Evolutionary conservation across 441 rosid genomes (phyloP).

Genomic region (Syzygium syzygioides): DNA sequence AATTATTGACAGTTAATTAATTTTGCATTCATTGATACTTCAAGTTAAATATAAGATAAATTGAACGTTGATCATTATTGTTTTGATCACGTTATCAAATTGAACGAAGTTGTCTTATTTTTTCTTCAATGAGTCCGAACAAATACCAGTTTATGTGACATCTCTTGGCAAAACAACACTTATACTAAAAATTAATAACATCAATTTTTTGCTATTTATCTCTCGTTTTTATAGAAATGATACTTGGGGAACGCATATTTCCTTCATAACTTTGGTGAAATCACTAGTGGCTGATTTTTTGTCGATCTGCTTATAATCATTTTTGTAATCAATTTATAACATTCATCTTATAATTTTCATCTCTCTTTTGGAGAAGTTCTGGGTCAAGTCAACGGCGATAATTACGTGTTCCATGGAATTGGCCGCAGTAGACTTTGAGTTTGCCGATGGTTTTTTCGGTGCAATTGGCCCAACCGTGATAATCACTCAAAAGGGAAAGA

Average conservation of each 20-base stretch:
- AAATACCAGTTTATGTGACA: not conserved
- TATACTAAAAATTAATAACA: not conserved
- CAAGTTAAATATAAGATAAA: not conserved
- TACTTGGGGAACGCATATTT: not conserved
- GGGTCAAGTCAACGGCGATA: not conserved
- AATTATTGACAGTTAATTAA: no score
- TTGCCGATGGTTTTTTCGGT: not conserved
- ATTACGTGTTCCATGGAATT: not conserved
- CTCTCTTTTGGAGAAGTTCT: not conserved
- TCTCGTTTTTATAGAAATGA: not conserved
- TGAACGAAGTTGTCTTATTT: not conserved
- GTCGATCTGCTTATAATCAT: not conserved
- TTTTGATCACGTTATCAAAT: not conserved
- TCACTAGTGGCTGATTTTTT: no score
- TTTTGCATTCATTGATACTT: not conserved
- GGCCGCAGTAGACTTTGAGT: not conserved
- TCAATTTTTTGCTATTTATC: not conserved
- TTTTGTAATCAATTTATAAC: not conserved
- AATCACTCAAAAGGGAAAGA: not conserved
- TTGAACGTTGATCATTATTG: not conserved
- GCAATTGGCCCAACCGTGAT: not conserved
- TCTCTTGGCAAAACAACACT: not conserved
- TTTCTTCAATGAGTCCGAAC: fast-evolving
- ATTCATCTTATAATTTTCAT: not conserved
- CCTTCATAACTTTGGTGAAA: no score